These are phyloP conservation scores for Monosporascus sp. DNA, from an alignment of 2,329 filamentous ascomycete genomes.

Conservation along the genomic window DNA sequence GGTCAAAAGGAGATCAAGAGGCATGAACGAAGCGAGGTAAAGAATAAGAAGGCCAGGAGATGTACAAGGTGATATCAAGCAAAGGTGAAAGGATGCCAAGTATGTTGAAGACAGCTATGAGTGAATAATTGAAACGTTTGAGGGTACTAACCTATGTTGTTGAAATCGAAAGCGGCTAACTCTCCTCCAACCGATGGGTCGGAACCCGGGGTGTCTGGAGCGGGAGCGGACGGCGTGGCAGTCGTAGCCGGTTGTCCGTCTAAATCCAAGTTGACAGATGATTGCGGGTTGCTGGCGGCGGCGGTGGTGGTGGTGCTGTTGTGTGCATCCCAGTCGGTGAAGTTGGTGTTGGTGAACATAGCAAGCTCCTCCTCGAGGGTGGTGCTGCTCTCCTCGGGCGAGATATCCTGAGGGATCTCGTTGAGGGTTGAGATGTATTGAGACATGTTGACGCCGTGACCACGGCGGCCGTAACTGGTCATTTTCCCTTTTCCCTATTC, in stretches of 20 bases:
- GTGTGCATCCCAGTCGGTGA: conserved; percentile 65
- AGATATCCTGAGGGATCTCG: conserved; percentile 58
- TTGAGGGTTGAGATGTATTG: conserved; percentile 87
- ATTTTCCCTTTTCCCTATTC: conserved; percentile 12
- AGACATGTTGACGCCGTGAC: conserved; percentile 68
- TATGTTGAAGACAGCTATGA: neutral
- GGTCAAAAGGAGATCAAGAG: neutral
- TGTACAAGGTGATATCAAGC: neutral
- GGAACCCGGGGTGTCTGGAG: conserved; percentile 2
- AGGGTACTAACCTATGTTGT: conserved; percentile 21
- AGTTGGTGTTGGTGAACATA: conserved; percentile 77
- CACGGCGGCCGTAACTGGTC: conserved; percentile 62
- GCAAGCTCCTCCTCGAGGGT: conserved; percentile 64
- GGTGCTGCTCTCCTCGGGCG: conserved; percentile 52
- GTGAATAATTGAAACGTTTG: conserved; percentile 1
- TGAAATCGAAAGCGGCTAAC: conserved; percentile 23
- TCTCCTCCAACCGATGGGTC: conserved; percentile 11
- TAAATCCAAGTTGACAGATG: conserved; percentile 6
- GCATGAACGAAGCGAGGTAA: neutral
- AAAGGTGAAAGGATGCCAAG: neutral
- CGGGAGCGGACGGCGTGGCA: conserved; percentile 14
- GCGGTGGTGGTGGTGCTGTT: conserved; percentile 11
- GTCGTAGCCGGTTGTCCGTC: conserved; percentile 20
- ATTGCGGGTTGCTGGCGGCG: conserved; percentile 3
- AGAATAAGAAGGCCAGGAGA: conserved; percentile 4